Conservation (phyloP, 306 rosid genomes). For the Gynostemma pentaphyllum region DNA sequence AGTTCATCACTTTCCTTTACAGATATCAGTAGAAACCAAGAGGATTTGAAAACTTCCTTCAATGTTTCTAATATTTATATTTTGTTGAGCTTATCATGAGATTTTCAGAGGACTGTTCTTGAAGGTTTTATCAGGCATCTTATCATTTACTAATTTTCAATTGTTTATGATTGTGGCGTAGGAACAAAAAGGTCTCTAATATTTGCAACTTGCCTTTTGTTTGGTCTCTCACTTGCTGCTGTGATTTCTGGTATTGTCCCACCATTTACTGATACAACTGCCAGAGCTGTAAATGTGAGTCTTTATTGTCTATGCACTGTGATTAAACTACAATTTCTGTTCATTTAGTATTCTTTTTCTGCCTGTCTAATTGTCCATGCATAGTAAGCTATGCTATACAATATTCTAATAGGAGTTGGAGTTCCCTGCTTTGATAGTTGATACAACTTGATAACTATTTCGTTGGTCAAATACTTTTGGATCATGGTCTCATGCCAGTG, state of each 20-base stretch:
- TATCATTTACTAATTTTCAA: background rate
- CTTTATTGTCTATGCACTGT: constrained; percentile 2
- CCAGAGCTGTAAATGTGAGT: constrained; percentile 82
- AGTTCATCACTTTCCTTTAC: background rate
- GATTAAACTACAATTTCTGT: background rate
- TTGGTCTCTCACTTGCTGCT: constrained; percentile 42
- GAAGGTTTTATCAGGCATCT: background rate
- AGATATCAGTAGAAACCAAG: background rate
- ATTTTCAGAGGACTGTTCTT: background rate
- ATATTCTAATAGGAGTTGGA: background rate
- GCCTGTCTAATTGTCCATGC: background rate
- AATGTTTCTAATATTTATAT: background rate
- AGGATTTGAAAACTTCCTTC: background rate
- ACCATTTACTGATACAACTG: constrained; percentile 62
- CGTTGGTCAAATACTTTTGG: background rate
- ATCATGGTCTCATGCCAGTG: too few relatives aligned
- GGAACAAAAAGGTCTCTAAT: constrained; percentile 54
- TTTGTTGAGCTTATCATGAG: background rate
- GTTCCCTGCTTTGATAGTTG: background rate
- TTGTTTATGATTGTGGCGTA: constrained; percentile 24
- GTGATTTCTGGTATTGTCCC: constrained; percentile 50
- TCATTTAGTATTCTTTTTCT: background rate
- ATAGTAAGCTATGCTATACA: background rate
- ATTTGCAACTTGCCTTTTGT: constrained; percentile 44
- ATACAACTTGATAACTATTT: background rate